Conservation (phyloP, 768 basidiomycete genomes). For the Serendipita vermifera region DNA sequence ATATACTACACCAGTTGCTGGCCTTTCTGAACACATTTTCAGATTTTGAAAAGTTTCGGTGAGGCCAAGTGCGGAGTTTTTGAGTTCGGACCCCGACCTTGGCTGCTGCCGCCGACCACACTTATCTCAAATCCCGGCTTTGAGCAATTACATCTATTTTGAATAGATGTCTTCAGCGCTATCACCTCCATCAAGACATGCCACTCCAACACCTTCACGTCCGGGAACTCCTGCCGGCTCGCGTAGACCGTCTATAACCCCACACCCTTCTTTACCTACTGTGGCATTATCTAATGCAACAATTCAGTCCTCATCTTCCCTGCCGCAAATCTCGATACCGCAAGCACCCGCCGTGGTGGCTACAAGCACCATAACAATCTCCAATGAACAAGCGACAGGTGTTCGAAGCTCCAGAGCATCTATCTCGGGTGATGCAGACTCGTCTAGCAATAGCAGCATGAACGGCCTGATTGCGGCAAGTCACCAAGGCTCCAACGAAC, state of each 20-base stretch:
- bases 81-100: too few species aligned
- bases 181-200: neutral
- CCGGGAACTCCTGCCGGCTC: neutral
- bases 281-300: neutral
- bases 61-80: too few species aligned
- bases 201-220: slow-evolving; percentile 2
- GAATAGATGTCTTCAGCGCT: too few species aligned
- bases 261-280: neutral
- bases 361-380: too few species aligned
- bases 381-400: neutral
- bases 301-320: neutral
- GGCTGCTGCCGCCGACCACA: too few species aligned
- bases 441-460: neutral
- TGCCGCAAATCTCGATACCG: neutral
- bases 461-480: neutral
- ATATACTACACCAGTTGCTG: too few species aligned
- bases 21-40: too few species aligned
- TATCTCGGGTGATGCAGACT: neutral
- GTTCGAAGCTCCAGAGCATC: neutral
- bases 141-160: too few species aligned
- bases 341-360: neutral
- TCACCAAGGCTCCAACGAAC: neutral
- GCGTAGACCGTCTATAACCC: neutral
- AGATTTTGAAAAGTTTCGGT: too few species aligned
- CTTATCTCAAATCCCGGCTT: too few species aligned